phyloP scores from a whole-genome alignment of 495 filamentous ascomycete species.

The Cryomyces minteri region DNA sequence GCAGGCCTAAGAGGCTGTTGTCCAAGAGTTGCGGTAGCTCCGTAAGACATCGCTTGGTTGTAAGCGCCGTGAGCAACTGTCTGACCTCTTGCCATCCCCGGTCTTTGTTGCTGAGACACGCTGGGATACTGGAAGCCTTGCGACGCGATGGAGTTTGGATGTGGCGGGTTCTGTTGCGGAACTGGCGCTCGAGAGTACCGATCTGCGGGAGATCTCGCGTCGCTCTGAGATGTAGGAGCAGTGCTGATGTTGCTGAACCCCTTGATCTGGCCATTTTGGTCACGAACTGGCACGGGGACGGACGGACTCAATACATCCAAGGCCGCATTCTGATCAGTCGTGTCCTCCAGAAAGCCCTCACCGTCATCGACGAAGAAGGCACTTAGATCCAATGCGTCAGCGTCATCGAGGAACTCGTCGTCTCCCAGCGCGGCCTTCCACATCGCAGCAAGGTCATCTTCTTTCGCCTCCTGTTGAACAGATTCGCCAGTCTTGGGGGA shows the following conservation, averaged over 20 bases:
- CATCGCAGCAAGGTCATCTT: conserved; percentile 52
- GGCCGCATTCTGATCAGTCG: not conserved
- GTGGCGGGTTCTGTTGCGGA: too few relatives aligned
- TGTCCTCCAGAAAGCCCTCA: conserved; percentile 51
- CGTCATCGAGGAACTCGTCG: conserved; percentile 58
- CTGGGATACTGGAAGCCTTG: too few relatives aligned
- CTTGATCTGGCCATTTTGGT: conserved; percentile 5
- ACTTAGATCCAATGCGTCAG: conserved; percentile 33
- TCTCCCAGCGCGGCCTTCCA: conserved; percentile 71
- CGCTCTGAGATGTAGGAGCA: not conserved
- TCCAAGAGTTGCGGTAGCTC: conserved; percentile 10
- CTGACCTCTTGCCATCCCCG: too few relatives aligned
- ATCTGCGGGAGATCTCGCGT: not conserved
- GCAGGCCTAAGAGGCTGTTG: conserved; percentile 23
- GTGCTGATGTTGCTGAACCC: conserved; percentile 7
- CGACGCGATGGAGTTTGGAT: too few relatives aligned
- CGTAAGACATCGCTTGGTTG: too few relatives aligned
- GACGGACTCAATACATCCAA: too few relatives aligned
- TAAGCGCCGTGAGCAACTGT: too few relatives aligned
- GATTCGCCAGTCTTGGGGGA: too few relatives aligned
- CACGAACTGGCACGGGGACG: too few relatives aligned
- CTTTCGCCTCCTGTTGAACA: conserved; percentile 6
- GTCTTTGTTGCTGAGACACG: too few relatives aligned
- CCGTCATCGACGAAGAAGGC: conserved; percentile 51
- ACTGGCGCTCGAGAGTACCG: not conserved